phyloP scores from a whole-genome alignment of 1,284 basidiomycete species.

The Trametes hirsuta region DNA sequence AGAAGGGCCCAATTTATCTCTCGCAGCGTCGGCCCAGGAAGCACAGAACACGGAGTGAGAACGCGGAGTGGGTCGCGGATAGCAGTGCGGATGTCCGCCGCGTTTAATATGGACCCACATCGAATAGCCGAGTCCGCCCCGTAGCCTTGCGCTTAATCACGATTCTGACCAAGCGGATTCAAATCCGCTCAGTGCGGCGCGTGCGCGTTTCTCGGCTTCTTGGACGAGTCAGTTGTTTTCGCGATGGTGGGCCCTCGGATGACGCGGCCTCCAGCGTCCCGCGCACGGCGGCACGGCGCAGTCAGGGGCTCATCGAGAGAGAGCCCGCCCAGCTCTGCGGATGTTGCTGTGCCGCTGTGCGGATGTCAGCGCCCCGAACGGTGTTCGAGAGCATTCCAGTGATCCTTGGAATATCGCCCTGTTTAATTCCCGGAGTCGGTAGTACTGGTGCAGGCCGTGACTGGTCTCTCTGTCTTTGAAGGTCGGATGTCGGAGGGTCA shows the following conservation, averaged over 20 bases:
- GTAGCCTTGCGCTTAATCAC: constrained; percentile 7
- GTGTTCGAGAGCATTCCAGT: not conserved
- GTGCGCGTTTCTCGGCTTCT: constrained; percentile 18
- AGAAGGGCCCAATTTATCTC: constrained; percentile 4
- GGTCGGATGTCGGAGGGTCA: not conserved
- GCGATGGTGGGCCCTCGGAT: not conserved
- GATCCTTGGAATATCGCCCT: too few species aligned
- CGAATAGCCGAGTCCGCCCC: constrained; percentile 10
- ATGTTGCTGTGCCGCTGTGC: not conserved
- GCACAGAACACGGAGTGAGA: constrained; percentile 1
- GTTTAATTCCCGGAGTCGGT: too few species aligned
- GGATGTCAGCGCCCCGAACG: not conserved
- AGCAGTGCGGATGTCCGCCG: constrained; percentile 7
- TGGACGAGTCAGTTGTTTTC: constrained; percentile 8
- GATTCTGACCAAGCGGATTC: constrained; percentile 14
- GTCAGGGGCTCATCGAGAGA: not conserved
- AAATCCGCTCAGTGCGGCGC: not conserved
- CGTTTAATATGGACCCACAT: constrained; percentile 1
- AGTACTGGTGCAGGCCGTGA: too few species aligned
- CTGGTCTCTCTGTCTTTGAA: too few species aligned
- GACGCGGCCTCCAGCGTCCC: constrained; percentile 3
- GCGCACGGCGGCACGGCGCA: constrained; percentile 1
- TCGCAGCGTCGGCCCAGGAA: constrained; percentile 10
- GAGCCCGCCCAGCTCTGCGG: not conserved
- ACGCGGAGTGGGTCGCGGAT: not conserved